A percentile compares a stretch with the other conserved stretches of the same genome.
Conservation (phyloP, 345 rosid species). For the Ceriops zippeliana region DNA sequence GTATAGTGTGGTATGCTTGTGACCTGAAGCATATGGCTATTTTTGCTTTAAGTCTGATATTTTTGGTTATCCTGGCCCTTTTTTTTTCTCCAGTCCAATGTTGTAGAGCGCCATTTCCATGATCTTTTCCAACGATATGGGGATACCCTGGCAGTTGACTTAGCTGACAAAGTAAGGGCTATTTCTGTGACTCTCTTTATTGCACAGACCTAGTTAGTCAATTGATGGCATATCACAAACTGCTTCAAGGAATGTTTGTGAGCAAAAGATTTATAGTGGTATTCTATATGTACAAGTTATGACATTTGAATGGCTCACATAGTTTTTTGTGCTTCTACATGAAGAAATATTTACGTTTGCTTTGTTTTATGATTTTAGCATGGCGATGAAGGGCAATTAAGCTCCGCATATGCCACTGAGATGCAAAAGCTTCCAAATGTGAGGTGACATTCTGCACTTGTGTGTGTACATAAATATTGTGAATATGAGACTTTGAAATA, state of each 20-base stretch:
- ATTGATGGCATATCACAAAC: background rate
- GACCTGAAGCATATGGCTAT: too few species aligned
- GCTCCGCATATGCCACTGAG: slow-evolving; percentile 74
- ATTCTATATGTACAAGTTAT: background rate
- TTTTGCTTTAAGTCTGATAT: slow-evolving; percentile 9
- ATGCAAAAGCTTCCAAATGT: slow-evolving; percentile 73
- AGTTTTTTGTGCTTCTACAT: background rate
- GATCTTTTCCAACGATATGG: slow-evolving; percentile 92
- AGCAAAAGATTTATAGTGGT: background rate
- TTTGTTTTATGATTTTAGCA: slow-evolving; percentile 39
- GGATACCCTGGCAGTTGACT: slow-evolving; percentile 61
- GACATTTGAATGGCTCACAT: background rate
- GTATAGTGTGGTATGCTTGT: slow-evolving; percentile 42
- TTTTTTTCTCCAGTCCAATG: slow-evolving; percentile 51
- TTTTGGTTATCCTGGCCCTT: slow-evolving; percentile 16
- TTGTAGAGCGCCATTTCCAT: slow-evolving; percentile 83
- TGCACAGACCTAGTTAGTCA: background rate
- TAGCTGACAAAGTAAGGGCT: slow-evolving; percentile 67
- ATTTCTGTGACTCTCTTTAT: slow-evolving; percentile 14
- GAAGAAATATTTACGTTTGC: slow-evolving; percentile 8
- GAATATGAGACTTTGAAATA: too few species aligned
- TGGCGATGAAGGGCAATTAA: slow-evolving; percentile 87
- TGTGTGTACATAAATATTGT: slow-evolving; percentile 6
- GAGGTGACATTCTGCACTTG: slow-evolving; percentile 57
- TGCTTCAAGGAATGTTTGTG: slow-evolving; percentile 4